Conservation (phyloP, 805 yeast genomes). For the Martiniozyma abietophila region DNA sequence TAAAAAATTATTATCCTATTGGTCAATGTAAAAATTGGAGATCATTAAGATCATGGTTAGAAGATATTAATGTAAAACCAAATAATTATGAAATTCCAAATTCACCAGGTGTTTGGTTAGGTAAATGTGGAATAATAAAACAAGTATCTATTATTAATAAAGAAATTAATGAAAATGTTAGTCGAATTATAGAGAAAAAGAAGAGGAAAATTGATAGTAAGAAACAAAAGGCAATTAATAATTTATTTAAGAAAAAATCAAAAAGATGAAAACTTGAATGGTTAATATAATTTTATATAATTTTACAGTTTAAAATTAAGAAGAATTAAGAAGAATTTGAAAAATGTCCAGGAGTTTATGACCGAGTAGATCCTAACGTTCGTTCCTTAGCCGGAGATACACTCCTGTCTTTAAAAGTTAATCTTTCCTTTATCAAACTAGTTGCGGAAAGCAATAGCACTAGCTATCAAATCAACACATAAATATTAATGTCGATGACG, state of each 20-base stretch:
- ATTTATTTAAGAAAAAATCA: constrained; percentile 13
- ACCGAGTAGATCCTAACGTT: constrained; percentile 39
- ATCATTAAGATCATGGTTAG: constrained; percentile 3
- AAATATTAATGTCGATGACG: no score
- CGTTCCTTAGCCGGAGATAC: constrained; percentile 46
- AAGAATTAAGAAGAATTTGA: neutral
- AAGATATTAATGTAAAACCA: constrained; percentile 13
- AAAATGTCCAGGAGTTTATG: constrained; percentile 37
- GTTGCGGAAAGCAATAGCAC: no score
- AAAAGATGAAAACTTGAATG: neutral
- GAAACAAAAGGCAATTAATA: constrained; percentile 17
- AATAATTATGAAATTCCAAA: constrained; percentile 12
- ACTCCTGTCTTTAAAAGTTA: no score
- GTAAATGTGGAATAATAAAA: constrained; percentile 19
- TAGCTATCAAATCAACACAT: no score
- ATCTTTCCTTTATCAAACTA: no score
- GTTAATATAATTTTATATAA: no score
- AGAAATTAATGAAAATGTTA: neutral
- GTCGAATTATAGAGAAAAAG: neutral
- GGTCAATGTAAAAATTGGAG: constrained; percentile 18
- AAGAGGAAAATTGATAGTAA: constrained; percentile 2
- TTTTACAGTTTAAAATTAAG: neutral
- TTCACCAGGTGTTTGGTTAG: constrained; percentile 13
- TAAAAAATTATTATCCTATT: constrained; percentile 16
- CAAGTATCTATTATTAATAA: neutral